phyloP scores from a whole-genome alignment of 1,284 basidiomycete species.

The Thelephora terrestris region DNA sequence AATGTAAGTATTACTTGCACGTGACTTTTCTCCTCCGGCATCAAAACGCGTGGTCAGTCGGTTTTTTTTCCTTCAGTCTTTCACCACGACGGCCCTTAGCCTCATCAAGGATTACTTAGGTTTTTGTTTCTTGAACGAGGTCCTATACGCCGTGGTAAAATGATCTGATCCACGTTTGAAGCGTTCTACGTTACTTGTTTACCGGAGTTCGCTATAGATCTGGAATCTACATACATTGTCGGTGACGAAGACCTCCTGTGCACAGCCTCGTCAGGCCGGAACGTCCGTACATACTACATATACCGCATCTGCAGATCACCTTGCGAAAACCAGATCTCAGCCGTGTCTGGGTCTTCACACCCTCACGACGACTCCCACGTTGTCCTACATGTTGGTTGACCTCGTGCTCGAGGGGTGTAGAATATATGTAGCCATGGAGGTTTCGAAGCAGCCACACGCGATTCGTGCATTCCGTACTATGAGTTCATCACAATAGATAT shows the following conservation, averaged over 20 bases:
- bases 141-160: slow-evolving; percentile 28
- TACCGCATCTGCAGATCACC: too few relatives aligned
- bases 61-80: slow-evolving; percentile 6
- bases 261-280: too few relatives aligned
- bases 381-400: background rate
- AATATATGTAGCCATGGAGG: background rate
- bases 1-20: background rate
- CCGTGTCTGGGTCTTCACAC: too few relatives aligned
- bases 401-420: background rate
- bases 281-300: too few relatives aligned
- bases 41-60: slow-evolving; percentile 8
- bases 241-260: too few relatives aligned
- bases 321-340: too few relatives aligned
- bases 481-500: too few relatives aligned
- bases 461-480: background rate
- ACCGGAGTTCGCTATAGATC: slow-evolving; percentile 61
- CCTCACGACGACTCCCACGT: background rate
- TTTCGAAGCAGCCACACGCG: background rate
- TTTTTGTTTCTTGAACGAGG: slow-evolving; percentile 10
- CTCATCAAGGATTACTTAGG: slow-evolving; percentile 13
- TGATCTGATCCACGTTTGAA: slow-evolving; percentile 60
- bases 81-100: slow-evolving; percentile 19
- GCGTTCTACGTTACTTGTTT: slow-evolving; percentile 35
- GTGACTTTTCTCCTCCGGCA: background rate
- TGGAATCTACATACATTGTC: slow-evolving; percentile 41